Conservation (phyloP, 2,329 filamentous ascomycete species). For the Penicillium vulpinum region DNA sequence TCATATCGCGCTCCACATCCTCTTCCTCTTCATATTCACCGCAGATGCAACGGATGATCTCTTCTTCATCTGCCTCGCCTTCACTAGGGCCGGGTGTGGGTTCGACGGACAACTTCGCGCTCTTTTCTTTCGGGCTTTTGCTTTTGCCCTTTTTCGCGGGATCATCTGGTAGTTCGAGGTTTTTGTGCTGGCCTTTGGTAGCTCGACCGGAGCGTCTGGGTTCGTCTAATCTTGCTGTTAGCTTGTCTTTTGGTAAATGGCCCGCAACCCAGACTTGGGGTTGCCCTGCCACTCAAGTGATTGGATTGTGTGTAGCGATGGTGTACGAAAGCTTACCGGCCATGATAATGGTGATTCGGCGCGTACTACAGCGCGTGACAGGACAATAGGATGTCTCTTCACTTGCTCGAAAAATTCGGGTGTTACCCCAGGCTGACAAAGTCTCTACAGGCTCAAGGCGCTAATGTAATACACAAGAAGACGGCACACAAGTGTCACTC, state of each 20-base stretch:
- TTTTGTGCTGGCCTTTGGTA: slow-evolving; percentile 96
- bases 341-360: slow-evolving; percentile 48
- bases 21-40: slow-evolving; percentile 83
- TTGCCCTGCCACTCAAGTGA: slow-evolving; percentile 6
- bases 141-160: slow-evolving; percentile 49
- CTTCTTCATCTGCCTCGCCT: slow-evolving; percentile 67
- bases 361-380: slow-evolving; percentile 41
- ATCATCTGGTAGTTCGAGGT: slow-evolving; percentile 70
- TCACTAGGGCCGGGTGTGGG: slow-evolving; percentile 47
- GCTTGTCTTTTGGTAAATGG: slow-evolving; percentile 19
- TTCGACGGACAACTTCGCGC: slow-evolving; percentile 50
- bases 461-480: slow-evolving; percentile 45
- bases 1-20: slow-evolving; percentile 87
- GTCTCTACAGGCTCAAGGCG: slow-evolving; percentile 44
- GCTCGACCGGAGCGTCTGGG: slow-evolving; percentile 91
- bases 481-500: slow-evolving; percentile 32
- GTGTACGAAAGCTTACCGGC: slow-evolving; percentile 59
- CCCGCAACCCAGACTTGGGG: neutral
- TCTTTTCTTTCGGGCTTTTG: slow-evolving; percentile 50
- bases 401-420: slow-evolving; percentile 22
- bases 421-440: slow-evolving; percentile 30
- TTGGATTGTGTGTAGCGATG: slow-evolving; percentile 12
- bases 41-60: slow-evolving; percentile 90
- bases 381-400: slow-evolving; percentile 18
- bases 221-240: slow-evolving; percentile 62